phyloP scores from a whole-genome alignment of 2,329 filamentous ascomycete species.

The Rhinocladiella mackenziei region DNA sequence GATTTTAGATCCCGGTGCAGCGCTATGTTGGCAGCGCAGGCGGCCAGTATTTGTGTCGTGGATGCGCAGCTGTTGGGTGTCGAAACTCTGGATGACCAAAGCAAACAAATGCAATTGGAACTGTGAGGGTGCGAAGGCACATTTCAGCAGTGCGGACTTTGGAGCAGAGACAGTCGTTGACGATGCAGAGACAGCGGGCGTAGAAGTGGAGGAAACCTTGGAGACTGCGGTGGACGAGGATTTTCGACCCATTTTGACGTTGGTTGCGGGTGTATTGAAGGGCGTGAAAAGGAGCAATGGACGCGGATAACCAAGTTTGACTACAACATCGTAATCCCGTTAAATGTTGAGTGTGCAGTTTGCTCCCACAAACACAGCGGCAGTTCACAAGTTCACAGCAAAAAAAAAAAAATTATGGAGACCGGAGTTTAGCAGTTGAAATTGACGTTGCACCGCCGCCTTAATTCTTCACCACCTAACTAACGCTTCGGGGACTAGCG shows the following conservation, averaged over 20 bases:
- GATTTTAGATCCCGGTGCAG: slow-evolving; percentile 45
- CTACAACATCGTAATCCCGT: slow-evolving; percentile 3
- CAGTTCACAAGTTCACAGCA: slow-evolving; percentile 33
- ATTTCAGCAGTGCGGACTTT: slow-evolving; percentile 47
- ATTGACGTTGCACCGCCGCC: too few relatives aligned
- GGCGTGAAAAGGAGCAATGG: slow-evolving; percentile 2
- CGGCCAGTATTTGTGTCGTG: slow-evolving; percentile 50
- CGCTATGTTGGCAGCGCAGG: slow-evolving; percentile 49
- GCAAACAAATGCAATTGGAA: slow-evolving; percentile 52
- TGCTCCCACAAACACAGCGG: background rate
- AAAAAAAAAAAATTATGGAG: slow-evolving; percentile 36
- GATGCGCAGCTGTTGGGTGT: slow-evolving; percentile 50
- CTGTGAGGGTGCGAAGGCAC: slow-evolving; percentile 49
- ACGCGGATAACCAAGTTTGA: slow-evolving; percentile 1
- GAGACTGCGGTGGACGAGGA: slow-evolving; percentile 40
- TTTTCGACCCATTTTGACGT: slow-evolving; percentile 45
- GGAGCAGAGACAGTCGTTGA: slow-evolving; percentile 33
- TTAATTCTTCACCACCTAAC: too few relatives aligned
- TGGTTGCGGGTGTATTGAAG: background rate
- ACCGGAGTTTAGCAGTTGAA: slow-evolving; percentile 6
- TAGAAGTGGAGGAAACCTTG: slow-evolving; percentile 44
- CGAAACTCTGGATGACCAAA: slow-evolving; percentile 51
- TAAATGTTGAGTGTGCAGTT: slow-evolving; percentile 16
- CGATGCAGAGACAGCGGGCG: slow-evolving; percentile 38
- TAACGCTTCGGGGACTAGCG: too few relatives aligned